Conservation (phyloP, 768 basidiomycete species). For the Naematelia encephala region DNA sequence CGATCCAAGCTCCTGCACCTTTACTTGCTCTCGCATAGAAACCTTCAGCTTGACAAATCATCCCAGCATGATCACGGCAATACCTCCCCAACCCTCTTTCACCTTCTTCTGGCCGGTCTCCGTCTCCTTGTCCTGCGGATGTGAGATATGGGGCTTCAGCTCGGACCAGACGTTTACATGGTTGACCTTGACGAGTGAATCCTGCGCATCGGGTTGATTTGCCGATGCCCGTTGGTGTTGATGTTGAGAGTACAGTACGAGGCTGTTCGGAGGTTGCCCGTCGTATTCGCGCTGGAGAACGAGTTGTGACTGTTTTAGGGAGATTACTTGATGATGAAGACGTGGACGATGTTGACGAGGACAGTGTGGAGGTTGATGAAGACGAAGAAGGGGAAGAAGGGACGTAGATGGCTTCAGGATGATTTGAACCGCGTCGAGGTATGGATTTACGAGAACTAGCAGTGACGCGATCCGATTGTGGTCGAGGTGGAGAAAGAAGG, state of each 20-base stretch:
- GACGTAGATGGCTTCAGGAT: background rate
- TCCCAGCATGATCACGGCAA: slow-evolving; percentile 47
- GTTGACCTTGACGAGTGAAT: slow-evolving; percentile 41
- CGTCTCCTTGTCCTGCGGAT: slow-evolving; percentile 2
- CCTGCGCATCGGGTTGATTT: slow-evolving; percentile 40
- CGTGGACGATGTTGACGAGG: background rate
- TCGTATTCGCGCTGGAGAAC: slow-evolving; percentile 22
- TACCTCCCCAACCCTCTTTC: slow-evolving; percentile 20
- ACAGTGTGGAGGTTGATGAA: background rate
- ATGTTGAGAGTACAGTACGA: slow-evolving; percentile 1
- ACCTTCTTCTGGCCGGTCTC: background rate
- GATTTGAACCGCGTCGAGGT: background rate
- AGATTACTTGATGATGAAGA: background rate
- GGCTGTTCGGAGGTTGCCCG: slow-evolving; percentile 23
- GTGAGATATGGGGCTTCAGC: slow-evolving; percentile 35
- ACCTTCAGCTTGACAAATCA: slow-evolving; percentile 44
- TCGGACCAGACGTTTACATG: slow-evolving; percentile 45
- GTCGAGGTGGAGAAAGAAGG: background rate
- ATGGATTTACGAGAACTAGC: background rate
- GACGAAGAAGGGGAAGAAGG: background rate
- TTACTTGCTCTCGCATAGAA: slow-evolving; percentile 37
- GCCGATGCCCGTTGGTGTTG: background rate
- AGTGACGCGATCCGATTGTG: background rate
- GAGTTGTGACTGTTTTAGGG: slow-evolving; percentile 16
- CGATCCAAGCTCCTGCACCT: slow-evolving; percentile 23